These are phyloP conservation scores for Ophiosphaerella herpotricha DNA, from an alignment of 2,329 filamentous ascomycete genomes.

Conservation along the genomic window DNA sequence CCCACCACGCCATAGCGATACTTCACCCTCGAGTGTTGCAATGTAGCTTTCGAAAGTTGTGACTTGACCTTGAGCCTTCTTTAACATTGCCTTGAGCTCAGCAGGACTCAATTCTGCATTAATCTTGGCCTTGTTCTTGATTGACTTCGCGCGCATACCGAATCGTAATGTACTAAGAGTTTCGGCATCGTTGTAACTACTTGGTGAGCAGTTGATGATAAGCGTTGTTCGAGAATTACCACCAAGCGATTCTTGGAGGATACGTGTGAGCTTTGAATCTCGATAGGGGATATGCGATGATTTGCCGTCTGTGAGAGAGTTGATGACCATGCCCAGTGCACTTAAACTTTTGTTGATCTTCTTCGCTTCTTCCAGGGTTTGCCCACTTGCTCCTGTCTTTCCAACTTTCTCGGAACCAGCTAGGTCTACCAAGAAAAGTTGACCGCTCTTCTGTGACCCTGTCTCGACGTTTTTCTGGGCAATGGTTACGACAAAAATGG, in stretches of 20 bases:
- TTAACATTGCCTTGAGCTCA: constrained; percentile 90
- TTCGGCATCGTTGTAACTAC: constrained; percentile 96
- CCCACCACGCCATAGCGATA: constrained; percentile 84
- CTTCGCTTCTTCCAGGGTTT: constrained; percentile 97
- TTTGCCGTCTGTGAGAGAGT: constrained; percentile 94
- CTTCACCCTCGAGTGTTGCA: constrained; percentile 78
- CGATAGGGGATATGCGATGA: constrained; percentile 94
- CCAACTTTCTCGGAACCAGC: constrained; percentile 98
- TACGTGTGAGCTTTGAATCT: constrained; percentile 96
- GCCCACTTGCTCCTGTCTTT: constrained; percentile 96
- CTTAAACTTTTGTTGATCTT: constrained; percentile 99
- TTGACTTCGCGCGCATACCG: constrained; percentile 94
- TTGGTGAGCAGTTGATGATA: constrained; percentile 99
- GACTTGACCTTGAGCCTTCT: constrained; percentile 88
- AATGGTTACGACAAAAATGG: constrained; percentile 95
- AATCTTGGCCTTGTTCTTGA: constrained; percentile 99
- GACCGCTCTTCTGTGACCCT: constrained; percentile 92
- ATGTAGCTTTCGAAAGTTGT: constrained; percentile 90
- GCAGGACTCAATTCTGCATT: constrained; percentile 96
- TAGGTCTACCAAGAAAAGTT: constrained; percentile 96
- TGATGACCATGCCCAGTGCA: constrained; percentile 98
- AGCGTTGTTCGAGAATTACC: constrained; percentile 98
- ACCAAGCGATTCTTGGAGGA: constrained; percentile 94
- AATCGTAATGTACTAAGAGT: constrained; percentile 91
- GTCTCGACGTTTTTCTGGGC: constrained; percentile 98